Percentiles rank a stretch among this genome's conserved stretches.
These are phyloP conservation scores for Mycena pura DNA, from an alignment of 768 basidiomycete genomes.

Conservation along the genomic window DNA sequence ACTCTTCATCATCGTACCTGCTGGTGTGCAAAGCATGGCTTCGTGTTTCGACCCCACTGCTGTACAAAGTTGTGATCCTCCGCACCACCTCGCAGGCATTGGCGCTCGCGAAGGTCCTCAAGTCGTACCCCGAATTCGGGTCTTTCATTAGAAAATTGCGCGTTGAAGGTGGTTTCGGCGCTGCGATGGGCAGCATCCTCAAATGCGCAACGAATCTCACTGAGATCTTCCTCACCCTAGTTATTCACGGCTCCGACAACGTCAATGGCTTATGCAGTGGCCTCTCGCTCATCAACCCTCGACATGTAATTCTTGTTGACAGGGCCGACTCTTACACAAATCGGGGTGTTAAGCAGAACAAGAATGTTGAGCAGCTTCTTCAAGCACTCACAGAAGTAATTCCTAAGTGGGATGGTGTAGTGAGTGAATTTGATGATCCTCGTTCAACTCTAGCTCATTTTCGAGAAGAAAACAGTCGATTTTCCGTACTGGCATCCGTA, in stretches of 20 bases:
- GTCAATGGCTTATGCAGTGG: constrained; percentile 1
- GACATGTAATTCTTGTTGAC: background rate
- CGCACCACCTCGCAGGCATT: constrained; percentile 12
- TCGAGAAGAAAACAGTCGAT: background rate
- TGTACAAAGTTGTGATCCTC: constrained; percentile 17
- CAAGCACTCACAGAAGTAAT: background rate
- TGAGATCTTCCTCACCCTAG: constrained; percentile 11
- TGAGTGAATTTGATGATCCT: too few species aligned
- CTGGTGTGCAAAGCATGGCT: constrained; percentile 20
- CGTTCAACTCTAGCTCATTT: too few species aligned
- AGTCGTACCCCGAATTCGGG: background rate
- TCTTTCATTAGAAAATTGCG: constrained; percentile 18
- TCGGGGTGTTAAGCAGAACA: background rate
- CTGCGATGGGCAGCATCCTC: constrained; percentile 8
- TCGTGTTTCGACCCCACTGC: constrained; percentile 12
- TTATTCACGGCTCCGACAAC: background rate
- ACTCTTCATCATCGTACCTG: background rate
- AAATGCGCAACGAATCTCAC: constrained; percentile 3
- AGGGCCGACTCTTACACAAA: background rate
- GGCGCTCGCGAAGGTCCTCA: constrained; percentile 3
- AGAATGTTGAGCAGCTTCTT: background rate
- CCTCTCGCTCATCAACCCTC: constrained; percentile 5
- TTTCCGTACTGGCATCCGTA: background rate
- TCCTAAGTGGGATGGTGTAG: background rate
- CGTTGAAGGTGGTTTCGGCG: constrained; percentile 19